These are phyloP conservation scores for Polytrichum commune DNA, from an alignment of 225 moss, liverwort and hornwort species.

Conservation along the genomic window DNA sequence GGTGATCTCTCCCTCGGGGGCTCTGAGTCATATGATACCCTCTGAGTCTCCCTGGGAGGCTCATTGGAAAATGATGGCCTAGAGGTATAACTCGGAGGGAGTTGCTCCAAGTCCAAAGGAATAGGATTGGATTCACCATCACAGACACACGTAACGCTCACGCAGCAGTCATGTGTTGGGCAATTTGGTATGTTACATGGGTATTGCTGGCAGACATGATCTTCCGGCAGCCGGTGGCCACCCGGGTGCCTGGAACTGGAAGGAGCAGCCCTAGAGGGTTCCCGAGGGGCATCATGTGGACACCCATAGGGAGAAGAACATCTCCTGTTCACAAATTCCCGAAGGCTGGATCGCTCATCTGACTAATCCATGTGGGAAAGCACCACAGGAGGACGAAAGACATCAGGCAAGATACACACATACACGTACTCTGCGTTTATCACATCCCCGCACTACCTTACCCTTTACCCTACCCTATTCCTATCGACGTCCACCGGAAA, in stretches of 20 bases:
- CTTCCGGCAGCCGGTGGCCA: conserved; percentile 5
- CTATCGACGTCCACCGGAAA: no score
- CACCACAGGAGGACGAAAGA: not conserved
- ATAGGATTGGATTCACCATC: conserved; percentile 5
- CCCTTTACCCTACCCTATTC: no score
- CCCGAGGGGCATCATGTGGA: no score
- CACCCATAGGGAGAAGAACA: not conserved
- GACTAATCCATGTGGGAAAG: not conserved
- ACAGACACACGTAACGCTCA: conserved; percentile 25
- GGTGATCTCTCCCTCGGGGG: conserved; percentile 28
- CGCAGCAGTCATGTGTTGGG: conserved; percentile 24
- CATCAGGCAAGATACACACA: not conserved
- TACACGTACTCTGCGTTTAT: not conserved
- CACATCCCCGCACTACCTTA: no score
- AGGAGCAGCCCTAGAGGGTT: conserved; percentile 1
- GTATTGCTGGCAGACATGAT: not conserved
- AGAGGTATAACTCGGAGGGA: no score
- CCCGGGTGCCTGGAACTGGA: conserved; percentile 6
- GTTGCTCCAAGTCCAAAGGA: not conserved
- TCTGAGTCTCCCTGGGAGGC: conserved; percentile 1
- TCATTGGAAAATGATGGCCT: not conserved
- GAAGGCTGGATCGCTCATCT: not conserved
- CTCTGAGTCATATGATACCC: conserved; percentile 7
- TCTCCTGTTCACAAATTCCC: not conserved
- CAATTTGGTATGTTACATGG: conserved; percentile 19